Base-by-base conservation (phyloP, 129 eudicot species). In the Heracleum sosnowskyi region DNA sequence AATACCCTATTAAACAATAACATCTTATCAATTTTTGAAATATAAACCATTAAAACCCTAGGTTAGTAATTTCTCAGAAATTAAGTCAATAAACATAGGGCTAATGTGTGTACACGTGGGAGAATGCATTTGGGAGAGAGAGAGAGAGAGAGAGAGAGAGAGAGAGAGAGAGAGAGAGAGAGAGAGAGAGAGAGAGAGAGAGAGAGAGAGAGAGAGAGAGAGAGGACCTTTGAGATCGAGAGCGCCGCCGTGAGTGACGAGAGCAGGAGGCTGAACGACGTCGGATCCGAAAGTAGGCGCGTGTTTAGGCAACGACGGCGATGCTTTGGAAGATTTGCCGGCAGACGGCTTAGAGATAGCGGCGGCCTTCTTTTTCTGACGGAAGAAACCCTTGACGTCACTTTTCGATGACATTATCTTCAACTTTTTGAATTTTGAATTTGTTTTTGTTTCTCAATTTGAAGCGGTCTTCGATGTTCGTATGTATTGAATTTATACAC, bases 331-430 rank as follows among this genome's bases (percentile, higher is more conserved):
- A 12, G 89, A 51, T 66, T 76, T 84, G 10, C 88, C 55, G 70
- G 85, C 15, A 0, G 83, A 45, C 36, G 88, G 81, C 69, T 87
- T 85, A 35, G 79, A 39, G 64, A 87, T 80, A 31, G 85, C 86
- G 63, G 75, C 86, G 60, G 80, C 75, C 80, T 87, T 87, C 92
- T 91, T 89, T 86, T 63, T 80, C 76, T 91, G 91, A 81, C 80
- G 85, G 91, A 44, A 91, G 75, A 83, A 91, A 15, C 92, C 91
- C 83, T 91, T 89, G 86, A 91, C 82, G 70, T 79, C 89, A 28
- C 79, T 76, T 18, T 84, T 75, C 20, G 94, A 77, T 72, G 93
- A 86, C 97, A 88, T 88, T 69, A 13, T 47, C 22, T 47, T 46
- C 7, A 3, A 15, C 22, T 15, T n/a, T 69, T 69, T 34, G 44